phyloP scores from a whole-genome alignment of 257 asterid genomes.

The Cinchona pubescens region DNA sequence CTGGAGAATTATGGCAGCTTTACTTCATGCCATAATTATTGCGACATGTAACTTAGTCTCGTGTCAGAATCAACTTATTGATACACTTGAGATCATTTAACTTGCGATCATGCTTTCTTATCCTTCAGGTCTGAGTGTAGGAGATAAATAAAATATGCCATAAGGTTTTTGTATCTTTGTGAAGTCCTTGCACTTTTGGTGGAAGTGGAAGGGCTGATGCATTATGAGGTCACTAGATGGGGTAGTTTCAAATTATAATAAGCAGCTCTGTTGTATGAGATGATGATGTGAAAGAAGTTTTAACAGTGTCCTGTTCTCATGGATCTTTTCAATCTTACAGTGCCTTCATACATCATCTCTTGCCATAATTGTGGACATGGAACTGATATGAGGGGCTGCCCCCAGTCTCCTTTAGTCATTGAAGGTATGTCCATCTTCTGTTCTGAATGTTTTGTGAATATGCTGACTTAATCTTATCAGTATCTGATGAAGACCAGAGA shows the following conservation, averaged over 20 bases:
- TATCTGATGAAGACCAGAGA: not conserved
- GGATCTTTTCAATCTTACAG: conserved; percentile 38
- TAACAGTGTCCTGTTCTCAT: conserved; percentile 6
- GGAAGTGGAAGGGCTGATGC: no score
- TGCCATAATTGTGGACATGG: conserved; percentile 98
- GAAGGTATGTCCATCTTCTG: conserved; percentile 51
- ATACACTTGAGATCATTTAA: not conserved
- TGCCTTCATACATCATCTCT: conserved; percentile 77
- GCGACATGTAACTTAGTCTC: not conserved
- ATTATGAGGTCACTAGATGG: no score
- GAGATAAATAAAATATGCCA: not conserved
- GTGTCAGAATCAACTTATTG: not conserved
- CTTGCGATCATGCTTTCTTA: not conserved
- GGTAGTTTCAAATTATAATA: no score
- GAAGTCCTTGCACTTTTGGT: no score
- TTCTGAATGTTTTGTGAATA: conserved; percentile 1
- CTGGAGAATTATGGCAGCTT: not conserved
- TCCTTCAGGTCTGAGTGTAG: not conserved
- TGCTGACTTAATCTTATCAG: not conserved
- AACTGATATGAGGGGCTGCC: conserved; percentile 91
- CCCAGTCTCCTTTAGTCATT: conserved; percentile 76
- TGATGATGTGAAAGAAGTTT: not conserved
- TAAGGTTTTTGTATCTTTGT: no score
- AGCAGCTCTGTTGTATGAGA: not conserved
- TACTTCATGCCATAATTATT: not conserved